Evolutionary conservation across 2,329 filamentous ascomycete species (phyloP), one percentile per base, ranked within the genome.

Genomic region (Mycocentrospora acerina): DNA sequence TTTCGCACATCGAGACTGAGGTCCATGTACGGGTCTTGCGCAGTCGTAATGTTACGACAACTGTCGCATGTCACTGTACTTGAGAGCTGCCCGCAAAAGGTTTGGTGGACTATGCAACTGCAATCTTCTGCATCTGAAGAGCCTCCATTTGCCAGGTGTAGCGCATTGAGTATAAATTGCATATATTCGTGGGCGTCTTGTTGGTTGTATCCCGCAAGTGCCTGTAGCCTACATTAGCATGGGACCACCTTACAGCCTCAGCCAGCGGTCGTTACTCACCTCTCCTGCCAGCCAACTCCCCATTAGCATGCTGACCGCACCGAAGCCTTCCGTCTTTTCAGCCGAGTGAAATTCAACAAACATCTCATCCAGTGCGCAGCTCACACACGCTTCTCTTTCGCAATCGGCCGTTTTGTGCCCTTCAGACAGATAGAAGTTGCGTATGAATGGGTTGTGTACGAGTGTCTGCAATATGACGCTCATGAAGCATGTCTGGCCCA

Each of bases 151-250:
- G 89, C 74, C 8, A 72, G 82, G 62, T 96, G 91, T 12, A 98
- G 77, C 56, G 93, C 88, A 70, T 96, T 91, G 24, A 94, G 85
- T 24, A 97, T 79, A 60, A 95, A 96, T 63, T 95, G 90, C 67
- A 96, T 94, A 70, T 95, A 97, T 65, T 97, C 91, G 62, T 97
- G 91, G 1, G 91, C 91, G 62, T 97, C 91, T 71, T 97, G 91
- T 68, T 97, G 91, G 58, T 90, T 88, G 57, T 94, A 95, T 9
- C 90, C 93, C 2, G 91, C 88, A 15, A 76, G 59, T 13, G 68
- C 64, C 65, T 67, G 29, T 7, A 29, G 28, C 15, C 11, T 8
- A 13, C 19, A 28, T 53, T 22, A 53, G 41, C 31, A 28, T 14
- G 9, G 16, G 18, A 14, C 17, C 11, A 36, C 12, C 14, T 37